These are phyloP conservation scores for Lippia alba DNA, from an alignment of 305 asterid species.

Conservation along the genomic window DNA sequence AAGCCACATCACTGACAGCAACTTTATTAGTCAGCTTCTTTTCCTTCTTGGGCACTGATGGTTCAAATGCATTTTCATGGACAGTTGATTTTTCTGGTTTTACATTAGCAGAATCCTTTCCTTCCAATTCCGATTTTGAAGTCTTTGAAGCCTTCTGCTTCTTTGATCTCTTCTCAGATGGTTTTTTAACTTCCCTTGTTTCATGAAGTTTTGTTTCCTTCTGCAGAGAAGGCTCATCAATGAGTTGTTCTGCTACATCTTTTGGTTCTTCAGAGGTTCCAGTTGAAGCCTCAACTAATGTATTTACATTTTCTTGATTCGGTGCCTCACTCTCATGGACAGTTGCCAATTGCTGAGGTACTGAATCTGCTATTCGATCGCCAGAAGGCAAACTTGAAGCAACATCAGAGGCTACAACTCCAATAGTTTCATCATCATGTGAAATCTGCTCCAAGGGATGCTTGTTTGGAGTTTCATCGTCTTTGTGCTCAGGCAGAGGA, in stretches of 20 bases:
- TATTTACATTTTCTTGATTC: slow-evolving; percentile 37
- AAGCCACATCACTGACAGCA: slow-evolving; percentile 35
- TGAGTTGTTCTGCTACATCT: slow-evolving; percentile 40
- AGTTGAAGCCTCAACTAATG: slow-evolving; percentile 35
- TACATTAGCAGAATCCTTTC: slow-evolving; percentile 26
- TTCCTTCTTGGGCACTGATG: slow-evolving; percentile 45
- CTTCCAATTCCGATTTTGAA: slow-evolving; percentile 50
- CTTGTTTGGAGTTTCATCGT: slow-evolving; percentile 37
- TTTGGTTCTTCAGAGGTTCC: slow-evolving; percentile 40
- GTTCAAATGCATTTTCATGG: slow-evolving; percentile 39
- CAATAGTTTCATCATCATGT: slow-evolving; percentile 38
- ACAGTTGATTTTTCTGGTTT: slow-evolving; percentile 38
- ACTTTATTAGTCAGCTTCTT: slow-evolving; percentile 42
- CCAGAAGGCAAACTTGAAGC: slow-evolving; percentile 37
- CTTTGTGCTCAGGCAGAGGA: slow-evolving; percentile 39
- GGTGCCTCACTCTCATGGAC: slow-evolving; percentile 31
- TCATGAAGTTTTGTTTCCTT: slow-evolving; percentile 58
- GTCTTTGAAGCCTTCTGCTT: slow-evolving; percentile 70
- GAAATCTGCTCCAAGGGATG: slow-evolving; percentile 40
- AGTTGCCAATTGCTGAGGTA: slow-evolving; percentile 35
- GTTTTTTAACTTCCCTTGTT: slow-evolving; percentile 55
- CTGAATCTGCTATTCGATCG: slow-evolving; percentile 42
- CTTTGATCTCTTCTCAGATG: slow-evolving; percentile 75
- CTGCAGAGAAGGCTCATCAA: slow-evolving; percentile 39
- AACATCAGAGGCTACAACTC: slow-evolving; percentile 32